These are phyloP conservation scores for Keithomyces neogunnii DNA, from an alignment of 2,329 filamentous ascomycete genomes.

Conservation along the genomic window DNA sequence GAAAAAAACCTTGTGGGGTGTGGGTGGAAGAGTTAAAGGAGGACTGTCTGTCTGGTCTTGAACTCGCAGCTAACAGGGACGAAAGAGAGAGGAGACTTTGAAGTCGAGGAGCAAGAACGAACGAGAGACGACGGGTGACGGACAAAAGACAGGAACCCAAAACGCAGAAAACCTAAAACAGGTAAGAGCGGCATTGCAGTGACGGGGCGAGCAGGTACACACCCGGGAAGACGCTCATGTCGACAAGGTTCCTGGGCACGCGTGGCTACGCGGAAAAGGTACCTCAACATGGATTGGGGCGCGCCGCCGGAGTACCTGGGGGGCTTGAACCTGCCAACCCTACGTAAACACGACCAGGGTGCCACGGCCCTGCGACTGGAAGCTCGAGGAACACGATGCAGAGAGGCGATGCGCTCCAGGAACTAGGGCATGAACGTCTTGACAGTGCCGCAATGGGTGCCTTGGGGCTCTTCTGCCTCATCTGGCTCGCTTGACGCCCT, in stretches of 20 bases:
- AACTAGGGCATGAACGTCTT: no score
- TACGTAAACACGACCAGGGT: neutral
- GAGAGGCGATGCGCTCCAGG: no score
- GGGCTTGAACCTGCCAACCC: conserved; percentile 2
- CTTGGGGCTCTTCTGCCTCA: no score
- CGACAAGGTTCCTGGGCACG: conserved; percentile 7
- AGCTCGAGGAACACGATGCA: no score
- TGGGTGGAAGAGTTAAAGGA: conserved; percentile 5
- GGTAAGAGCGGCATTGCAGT: conserved; percentile 4
- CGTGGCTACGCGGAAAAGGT: conserved; percentile 4
- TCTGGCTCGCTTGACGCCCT: no score
- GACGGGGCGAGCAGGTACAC: conserved; percentile 3
- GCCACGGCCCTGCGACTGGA: no score
- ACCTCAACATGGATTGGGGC: conserved; percentile 7
- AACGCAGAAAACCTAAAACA: conserved; percentile 1
- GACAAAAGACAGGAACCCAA: neutral
- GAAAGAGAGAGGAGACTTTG: neutral
- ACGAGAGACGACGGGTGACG: neutral
- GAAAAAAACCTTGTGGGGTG: conserved; percentile 10
- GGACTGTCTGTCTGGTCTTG: neutral
- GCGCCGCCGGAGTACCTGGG: conserved; percentile 2
- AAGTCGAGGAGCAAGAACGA: neutral
- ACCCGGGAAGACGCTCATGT: conserved; percentile 1
- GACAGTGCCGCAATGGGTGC: no score
- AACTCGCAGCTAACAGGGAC: conserved; percentile 1